Conservation (phyloP, 768 basidiomycete species). For the Inosperma sp. region DNA sequence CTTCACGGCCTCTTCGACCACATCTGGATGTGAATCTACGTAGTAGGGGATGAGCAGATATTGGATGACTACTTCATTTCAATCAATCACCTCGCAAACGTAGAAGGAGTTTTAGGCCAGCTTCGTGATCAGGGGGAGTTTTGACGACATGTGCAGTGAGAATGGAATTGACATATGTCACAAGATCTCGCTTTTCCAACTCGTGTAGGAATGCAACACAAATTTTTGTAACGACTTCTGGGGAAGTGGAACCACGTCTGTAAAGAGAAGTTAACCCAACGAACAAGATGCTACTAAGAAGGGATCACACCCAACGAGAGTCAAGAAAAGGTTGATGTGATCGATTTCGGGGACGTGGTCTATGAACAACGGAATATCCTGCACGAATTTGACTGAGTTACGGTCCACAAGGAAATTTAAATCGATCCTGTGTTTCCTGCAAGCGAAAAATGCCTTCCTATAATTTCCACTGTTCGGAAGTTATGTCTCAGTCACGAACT, state of each 20-base stretch:
- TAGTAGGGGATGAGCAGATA: conserved; percentile 1
- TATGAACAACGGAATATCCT: conserved; percentile 60
- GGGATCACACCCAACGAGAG: conserved; percentile 65
- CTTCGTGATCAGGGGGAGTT: conserved; percentile 85
- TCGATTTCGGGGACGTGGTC: conserved; percentile 88
- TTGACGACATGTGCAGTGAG: conserved; percentile 93
- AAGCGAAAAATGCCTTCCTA: conserved; percentile 83
- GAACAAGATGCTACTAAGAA: not conserved
- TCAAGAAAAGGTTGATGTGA: conserved; percentile 87
- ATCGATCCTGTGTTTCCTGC: conserved; percentile 91
- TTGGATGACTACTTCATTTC: not conserved
- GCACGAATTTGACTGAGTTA: conserved; percentile 61
- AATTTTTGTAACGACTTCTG: conserved; percentile 58
- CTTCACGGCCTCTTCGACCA: conserved; percentile 95
- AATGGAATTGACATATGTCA: conserved; percentile 84
- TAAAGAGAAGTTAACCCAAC: not conserved
- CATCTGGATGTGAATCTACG: conserved; percentile 54
- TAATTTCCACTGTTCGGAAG: conserved; percentile 56
- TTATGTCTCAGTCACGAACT: not conserved
- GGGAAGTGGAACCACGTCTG: conserved; percentile 57
- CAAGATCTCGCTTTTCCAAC: conserved; percentile 66
- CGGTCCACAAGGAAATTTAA: conserved; percentile 85
- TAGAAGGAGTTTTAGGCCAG: conserved; percentile 70
- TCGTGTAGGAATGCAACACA: conserved; percentile 74
- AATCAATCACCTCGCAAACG: conserved; percentile 61